Evolutionary conservation across 768 basidiomycete species (phyloP), one percentile per base, ranked within the genome.

Genomic region (Phallus indusiatus): DNA sequence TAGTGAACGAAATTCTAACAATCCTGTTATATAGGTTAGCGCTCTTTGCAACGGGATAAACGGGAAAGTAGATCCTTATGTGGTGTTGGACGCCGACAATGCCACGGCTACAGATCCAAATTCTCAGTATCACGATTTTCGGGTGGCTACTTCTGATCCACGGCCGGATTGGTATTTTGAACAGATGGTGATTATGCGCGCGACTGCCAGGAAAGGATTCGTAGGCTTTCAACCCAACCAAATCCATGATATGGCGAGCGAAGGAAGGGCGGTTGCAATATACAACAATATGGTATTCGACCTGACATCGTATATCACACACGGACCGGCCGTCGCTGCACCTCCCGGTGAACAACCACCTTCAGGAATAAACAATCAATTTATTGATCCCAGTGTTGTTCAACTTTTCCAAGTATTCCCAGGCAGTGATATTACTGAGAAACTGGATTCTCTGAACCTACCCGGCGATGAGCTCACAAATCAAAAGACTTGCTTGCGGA

Each of bases 141-240:
- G 95, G 17, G 86, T 85, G 0, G 85, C 78, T 68, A 87, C 85
- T 36, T 88, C 85, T 60, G 95, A 98, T 67, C 86, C 88, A 0
- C 83, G 96, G 9, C 95, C 96, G 0, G 96, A 99, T 68, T 99
- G 96, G 96, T 99, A 98, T 71, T 94, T 89, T 64, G 88, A 98
- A 73, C 78, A 76, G 60, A 98, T 99, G 96, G 88, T 90, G 2
- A 70, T 81, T 68, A 86, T 99, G 87, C 88, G 96, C 7, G 96
- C 87, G 77, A 86, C 83, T 55, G 83, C 83, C 65, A 88, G 95
- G 42, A 81, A 84, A 46, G 96, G 96, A 0, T 97, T 94, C 69
- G 67, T 95, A 54, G 95, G 94, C 0, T 87, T 82, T 67, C 89
- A 89, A 0, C 83, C 85, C 16, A 81, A 81, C 66, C 84, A 87